A percentile compares a stretch with the other conserved stretches of the same genome.
Evolutionary conservation across 768 basidiomycete genomes (phyloP).

Genomic region (Russula olivacea): DNA sequence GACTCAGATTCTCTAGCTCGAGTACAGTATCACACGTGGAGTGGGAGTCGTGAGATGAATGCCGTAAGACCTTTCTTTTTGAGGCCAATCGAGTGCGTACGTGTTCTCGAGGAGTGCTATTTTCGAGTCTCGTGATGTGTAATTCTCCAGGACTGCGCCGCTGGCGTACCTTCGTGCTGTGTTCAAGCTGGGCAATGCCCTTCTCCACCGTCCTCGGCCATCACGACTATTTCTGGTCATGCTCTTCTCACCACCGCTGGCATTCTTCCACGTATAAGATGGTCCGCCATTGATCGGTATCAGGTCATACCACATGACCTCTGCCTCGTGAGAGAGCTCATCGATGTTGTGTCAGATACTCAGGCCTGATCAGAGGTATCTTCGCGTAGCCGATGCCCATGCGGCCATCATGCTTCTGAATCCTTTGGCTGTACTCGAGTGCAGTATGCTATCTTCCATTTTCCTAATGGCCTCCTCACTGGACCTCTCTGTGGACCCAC

Average conservation of each 20-base stretch:
- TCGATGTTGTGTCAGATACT: neutral
- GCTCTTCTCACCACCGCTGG: neutral
- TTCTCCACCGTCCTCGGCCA: too few species aligned
- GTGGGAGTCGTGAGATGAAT: neutral
- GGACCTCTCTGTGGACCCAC: neutral
- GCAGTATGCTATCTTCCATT: neutral
- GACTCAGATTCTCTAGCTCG: neutral
- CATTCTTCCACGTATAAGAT: neutral
- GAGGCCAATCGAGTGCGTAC: neutral
- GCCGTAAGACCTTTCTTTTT: neutral
- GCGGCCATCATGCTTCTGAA: neutral
- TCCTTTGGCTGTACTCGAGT: neutral
- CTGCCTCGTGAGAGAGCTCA: neutral
- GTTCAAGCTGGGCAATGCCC: neutral
- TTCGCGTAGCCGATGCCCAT: neutral
- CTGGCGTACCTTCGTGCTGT: neutral
- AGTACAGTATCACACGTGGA: neutral
- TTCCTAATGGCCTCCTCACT: neutral
- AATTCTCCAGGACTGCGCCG: neutral
- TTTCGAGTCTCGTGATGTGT: neutral
- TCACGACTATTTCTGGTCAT: neutral
- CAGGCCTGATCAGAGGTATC: neutral
- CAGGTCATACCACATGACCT: neutral
- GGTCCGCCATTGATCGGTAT: neutral
- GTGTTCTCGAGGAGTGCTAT: neutral